These are phyloP conservation scores for Bryoerythrophyllum caledonicum DNA, from an alignment of 225 moss, liverwort and hornwort genomes.

Conservation along the genomic window DNA sequence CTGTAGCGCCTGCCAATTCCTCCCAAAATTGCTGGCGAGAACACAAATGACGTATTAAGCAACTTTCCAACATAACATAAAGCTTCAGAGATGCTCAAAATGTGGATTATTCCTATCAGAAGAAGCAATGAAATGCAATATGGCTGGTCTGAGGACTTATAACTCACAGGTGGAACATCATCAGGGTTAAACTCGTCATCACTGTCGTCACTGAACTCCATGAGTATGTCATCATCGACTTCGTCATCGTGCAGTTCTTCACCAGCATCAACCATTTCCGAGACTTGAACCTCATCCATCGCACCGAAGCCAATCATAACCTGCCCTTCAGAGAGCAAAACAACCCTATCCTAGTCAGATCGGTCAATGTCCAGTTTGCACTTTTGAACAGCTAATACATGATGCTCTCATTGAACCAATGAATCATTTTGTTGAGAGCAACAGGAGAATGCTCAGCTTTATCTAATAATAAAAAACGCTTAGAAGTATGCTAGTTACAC, in stretches of 20 bases:
- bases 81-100: neutral
- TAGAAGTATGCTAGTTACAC: neutral
- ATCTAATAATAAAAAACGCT: neutral
- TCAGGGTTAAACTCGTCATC: slow-evolving; percentile 67
- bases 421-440: neutral
- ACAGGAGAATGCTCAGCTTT: neutral
- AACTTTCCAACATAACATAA: neutral
- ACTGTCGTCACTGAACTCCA: slow-evolving; percentile 61
- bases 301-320: slow-evolving; percentile 88
- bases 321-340: slow-evolving; percentile 60
- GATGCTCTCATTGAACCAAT: neutral
- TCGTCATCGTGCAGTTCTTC: slow-evolving; percentile 65
- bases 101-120: neutral
- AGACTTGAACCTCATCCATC: slow-evolving; percentile 82
- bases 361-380: slow-evolving; percentile 16
- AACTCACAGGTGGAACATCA: slow-evolving; percentile 53
- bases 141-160: slow-evolving; percentile 12
- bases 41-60: neutral
- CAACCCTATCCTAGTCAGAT: slow-evolving; percentile 37
- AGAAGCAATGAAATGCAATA: neutral
- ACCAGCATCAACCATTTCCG: slow-evolving; percentile 71
- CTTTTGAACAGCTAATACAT: neutral
- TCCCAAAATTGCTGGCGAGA: slow-evolving; percentile 74
- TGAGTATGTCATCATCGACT: slow-evolving; percentile 56
- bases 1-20: slow-evolving; percentile 52